Conservation (phyloP, 1,284 basidiomycete genomes). For the Rhodotorula sp. region DNA sequence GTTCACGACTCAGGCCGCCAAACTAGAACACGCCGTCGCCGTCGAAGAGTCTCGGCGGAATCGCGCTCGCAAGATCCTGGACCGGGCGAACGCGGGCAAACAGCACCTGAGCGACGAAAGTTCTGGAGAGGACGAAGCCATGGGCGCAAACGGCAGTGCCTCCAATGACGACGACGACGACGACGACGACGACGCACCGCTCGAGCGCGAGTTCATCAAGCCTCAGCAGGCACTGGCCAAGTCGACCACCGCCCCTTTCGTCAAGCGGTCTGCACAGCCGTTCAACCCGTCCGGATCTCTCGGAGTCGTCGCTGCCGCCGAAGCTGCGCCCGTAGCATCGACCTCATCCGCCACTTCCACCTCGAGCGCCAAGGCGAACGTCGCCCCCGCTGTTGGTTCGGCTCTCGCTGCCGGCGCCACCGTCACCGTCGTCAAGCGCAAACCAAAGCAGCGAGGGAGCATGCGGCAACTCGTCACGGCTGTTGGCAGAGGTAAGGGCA, state of each 20-base stretch:
- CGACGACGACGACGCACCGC: slow-evolving; percentile 8
- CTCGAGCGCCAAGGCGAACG: slow-evolving; percentile 3
- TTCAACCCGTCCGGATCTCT: slow-evolving; percentile 40
- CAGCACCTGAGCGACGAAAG: slow-evolving; percentile 26
- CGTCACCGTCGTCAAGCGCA: slow-evolving; percentile 31
- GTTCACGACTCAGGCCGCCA: slow-evolving; percentile 60
- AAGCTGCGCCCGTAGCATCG: slow-evolving; percentile 2
- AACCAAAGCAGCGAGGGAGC: slow-evolving; percentile 29
- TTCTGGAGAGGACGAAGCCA: slow-evolving; percentile 1
- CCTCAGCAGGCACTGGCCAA: slow-evolving; percentile 22
- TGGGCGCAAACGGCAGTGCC: background rate
- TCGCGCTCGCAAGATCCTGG: slow-evolving; percentile 30
- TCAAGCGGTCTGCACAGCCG: slow-evolving; percentile 9
- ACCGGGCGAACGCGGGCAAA: slow-evolving; percentile 28
- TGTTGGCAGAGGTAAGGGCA: slow-evolving; percentile 40
- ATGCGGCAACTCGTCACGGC: slow-evolving; percentile 28
- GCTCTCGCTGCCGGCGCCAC: slow-evolving; percentile 30
- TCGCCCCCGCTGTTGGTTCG: slow-evolving; percentile 21
- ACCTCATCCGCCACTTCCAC: slow-evolving; percentile 18
- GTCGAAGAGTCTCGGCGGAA: slow-evolving; percentile 27
- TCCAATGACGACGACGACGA: slow-evolving; percentile 2
- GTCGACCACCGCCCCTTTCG: slow-evolving; percentile 10
- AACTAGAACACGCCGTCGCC: slow-evolving; percentile 49
- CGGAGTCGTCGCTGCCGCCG: slow-evolving; percentile 16
- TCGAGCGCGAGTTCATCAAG: slow-evolving; percentile 27